These are phyloP conservation scores for Thyridium curvatum DNA, from an alignment of 2,329 filamentous ascomycete genomes.

Conservation along the genomic window DNA sequence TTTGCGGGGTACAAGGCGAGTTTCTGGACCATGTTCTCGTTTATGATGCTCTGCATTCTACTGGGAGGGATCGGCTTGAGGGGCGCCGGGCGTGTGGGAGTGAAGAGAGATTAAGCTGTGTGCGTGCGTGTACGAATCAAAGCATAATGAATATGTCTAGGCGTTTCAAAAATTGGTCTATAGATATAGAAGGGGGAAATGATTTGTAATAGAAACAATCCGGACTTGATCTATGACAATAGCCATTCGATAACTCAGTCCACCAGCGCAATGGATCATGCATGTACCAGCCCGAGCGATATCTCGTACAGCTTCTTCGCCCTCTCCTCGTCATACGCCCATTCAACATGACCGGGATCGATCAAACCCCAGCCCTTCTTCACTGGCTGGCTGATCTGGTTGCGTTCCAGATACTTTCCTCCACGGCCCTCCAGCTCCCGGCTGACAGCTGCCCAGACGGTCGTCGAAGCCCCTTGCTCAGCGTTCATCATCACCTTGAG, in stretches of 20 bases:
- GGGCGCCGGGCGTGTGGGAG: constrained; percentile 1
- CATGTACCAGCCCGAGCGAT: constrained; percentile 47
- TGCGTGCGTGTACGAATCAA: too few species aligned
- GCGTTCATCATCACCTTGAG: constrained; percentile 18
- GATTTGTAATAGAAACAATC: too few species aligned
- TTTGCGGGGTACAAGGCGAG: constrained; percentile 3
- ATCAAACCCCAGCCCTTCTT: constrained; percentile 54
- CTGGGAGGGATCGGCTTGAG: constrained; percentile 1
- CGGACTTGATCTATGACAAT: too few species aligned
- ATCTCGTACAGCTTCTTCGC: constrained; percentile 18
- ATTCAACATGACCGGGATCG: background rate
- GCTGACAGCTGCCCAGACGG: constrained; percentile 30
- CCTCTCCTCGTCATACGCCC: background rate
- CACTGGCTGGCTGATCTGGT: background rate
- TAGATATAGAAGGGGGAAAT: too few species aligned
- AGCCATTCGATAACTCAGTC: too few species aligned
- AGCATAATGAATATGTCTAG: too few species aligned
- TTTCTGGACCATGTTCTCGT: constrained; percentile 6
- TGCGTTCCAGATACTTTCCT: constrained; percentile 24
- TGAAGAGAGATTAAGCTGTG: constrained; percentile 2
- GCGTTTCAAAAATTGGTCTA: too few species aligned
- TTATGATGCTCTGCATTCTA: background rate
- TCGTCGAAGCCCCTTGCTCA: constrained; percentile 38
- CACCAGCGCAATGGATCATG: constrained; percentile 46
- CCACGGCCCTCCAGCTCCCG: constrained; percentile 32